phyloP scores from a whole-genome alignment of 2,329 filamentous ascomycete genomes.

The Fusarium austroafricanum region DNA sequence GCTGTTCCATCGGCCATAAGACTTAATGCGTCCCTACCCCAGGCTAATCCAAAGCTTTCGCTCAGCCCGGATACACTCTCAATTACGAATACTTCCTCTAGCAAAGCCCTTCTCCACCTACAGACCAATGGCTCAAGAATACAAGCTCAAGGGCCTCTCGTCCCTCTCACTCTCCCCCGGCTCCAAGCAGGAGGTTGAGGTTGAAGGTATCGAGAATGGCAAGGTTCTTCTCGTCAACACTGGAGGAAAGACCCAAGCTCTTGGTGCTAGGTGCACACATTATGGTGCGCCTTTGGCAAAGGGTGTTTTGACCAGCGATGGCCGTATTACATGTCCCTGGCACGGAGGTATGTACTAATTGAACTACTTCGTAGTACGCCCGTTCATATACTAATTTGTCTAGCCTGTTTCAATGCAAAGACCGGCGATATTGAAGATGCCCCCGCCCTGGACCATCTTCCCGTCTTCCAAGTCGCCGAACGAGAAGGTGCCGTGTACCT shows the following conservation, averaged over 20 bases:
- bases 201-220: slow-evolving; percentile 86
- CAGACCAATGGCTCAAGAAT: slow-evolving; percentile 65
- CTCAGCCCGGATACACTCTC: slow-evolving; percentile 19
- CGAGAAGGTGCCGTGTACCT: slow-evolving; percentile 88
- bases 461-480: slow-evolving; percentile 83
- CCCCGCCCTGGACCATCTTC: slow-evolving; percentile 86
- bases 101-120: slow-evolving; percentile 43
- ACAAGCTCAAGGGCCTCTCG: slow-evolving; percentile 80
- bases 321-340: slow-evolving; percentile 93
- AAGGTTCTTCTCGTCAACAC: slow-evolving; percentile 90
- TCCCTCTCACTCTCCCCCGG: slow-evolving; percentile 80
- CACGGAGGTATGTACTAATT: slow-evolving; percentile 79
- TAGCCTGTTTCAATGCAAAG: slow-evolving; percentile 90
- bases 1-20: slow-evolving; percentile 1
- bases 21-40: slow-evolving; percentile 33
- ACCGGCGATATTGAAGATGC: slow-evolving; percentile 97
- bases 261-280: slow-evolving; percentile 88
- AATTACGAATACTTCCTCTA: slow-evolving; percentile 14
- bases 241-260: slow-evolving; percentile 79
- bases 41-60: slow-evolving; percentile 32
- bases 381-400: slow-evolving; percentile 5
- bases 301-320: slow-evolving; percentile 84
- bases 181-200: slow-evolving; percentile 88
- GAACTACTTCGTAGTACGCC: no score
- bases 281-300: slow-evolving; percentile 92